phyloP scores from a whole-genome alignment of 2,329 filamentous ascomycete genomes.

The Dothistroma pini region DNA sequence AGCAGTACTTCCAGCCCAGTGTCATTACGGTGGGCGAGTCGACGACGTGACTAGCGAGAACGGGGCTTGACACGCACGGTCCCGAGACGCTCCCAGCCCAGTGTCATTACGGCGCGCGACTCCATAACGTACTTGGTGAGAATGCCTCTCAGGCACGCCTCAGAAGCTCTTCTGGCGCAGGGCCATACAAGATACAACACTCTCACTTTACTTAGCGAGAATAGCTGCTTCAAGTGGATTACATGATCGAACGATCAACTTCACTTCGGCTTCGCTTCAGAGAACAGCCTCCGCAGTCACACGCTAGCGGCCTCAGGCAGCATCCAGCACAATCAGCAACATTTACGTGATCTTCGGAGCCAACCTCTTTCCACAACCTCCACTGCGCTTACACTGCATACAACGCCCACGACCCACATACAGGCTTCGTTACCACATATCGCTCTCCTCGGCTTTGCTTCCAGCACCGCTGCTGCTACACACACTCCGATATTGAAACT shows the following conservation, averaged over 20 bases:
- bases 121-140: no score
- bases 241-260: neutral
- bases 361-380: neutral
- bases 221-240: neutral
- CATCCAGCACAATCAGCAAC: neutral
- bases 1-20: no score
- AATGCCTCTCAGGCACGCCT: neutral
- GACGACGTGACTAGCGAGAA: no score
- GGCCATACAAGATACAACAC: no score
- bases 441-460: neutral
- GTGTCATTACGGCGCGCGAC: no score
- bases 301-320: neutral
- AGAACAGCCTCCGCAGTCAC: neutral
- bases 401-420: neutral
- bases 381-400: neutral
- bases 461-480: neutral
- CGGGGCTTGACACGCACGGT: no score
- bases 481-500: no score
- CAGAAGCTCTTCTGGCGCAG: neutral
- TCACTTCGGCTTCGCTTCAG: neutral
- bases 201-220: neutral
- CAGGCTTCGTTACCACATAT: neutral
- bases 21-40: no score
- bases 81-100: no score
- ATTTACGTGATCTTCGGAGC: neutral